Base-by-base conservation (phyloP, 495 filamentous ascomycete genomes). In the Sporormia fimetaria region DNA sequence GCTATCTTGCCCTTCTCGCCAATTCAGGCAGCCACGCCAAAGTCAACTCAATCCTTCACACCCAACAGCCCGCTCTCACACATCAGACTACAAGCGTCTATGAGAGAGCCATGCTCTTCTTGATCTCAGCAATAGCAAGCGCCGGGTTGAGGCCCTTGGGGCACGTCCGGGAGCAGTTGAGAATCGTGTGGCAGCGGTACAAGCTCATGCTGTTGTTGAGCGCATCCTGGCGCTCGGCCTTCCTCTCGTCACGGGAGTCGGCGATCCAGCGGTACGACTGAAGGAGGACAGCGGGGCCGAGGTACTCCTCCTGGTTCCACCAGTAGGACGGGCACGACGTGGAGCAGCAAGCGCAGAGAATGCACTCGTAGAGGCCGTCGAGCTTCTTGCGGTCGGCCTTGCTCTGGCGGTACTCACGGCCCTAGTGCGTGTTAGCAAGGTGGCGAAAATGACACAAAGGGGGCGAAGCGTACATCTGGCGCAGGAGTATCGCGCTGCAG, bases 291-390 rank as follows among this genome's bases (percentile, higher is more conserved):
- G 90, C 90, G 23, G 90, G 90, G 43, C 90, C 90, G 20, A 98
- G 82, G 72, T 96, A 98, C 62, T 96, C 87, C 65, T 94, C 85
- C 55, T 75, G 76, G 70, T 98, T 98, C 90, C 90, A 98, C 90
- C 90, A 98, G 74, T 98, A 98, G 6, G 83, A 90, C 2, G 90
- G 90, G 70, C 90, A 98, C 22, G 87, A 93, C 16, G 90, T 98
- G 47, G 81, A 87, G 78, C 90, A 98, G 78, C 90, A 98, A 51
- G 88, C 88, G 76, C 90, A 98, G 36, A 98, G 82, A 63, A 98
- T 98, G 70, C 90, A 98, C 67, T 98, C 90, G 69, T 98, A 98
- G 33, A 98, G 75, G 42, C 90, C 90, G 64, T 98, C 90, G 42
- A 98, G 79, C 75, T 95, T 98, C 67, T 77, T 82, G 55, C 88